Evolutionary conservation across 345 rosid species (phyloP), one percentile per base, ranked within the genome.

Genomic region (Firmiana major): DNA sequence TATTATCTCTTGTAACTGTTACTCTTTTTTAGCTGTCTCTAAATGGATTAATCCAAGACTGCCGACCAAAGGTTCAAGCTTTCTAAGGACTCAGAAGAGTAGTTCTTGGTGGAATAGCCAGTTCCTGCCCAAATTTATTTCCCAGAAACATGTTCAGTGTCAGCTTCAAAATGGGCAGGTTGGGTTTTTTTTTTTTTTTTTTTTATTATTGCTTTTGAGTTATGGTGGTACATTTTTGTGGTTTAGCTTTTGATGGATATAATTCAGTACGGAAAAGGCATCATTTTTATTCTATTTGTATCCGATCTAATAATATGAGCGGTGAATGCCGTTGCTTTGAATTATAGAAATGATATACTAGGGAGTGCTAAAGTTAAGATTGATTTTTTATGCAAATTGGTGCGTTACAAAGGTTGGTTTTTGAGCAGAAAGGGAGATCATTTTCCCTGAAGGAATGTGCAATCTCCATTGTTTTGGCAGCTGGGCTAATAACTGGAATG

Each of bases 401-500:
- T 62, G 38, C 72, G 31, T 6, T 19, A 31, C 0, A 3, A 60
- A 13, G 6, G 1, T 65, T 66, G 34, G 7, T 7, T 51, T 71
- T 34, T 71, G 12, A 55, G 87, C 90, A 92, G 97, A 87, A 84
- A 81, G 79, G 82, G 51, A 74, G 75, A 60, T 48, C 86, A 11
- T 84, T 86, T 80, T 85, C 95, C 31, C 59, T 90, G 80, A 93
- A 90, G 86, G 92, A 96, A 74, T 87, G 97, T 82, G 97, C 93
- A 9, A 73, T 96, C 76, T 93, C 98, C 9, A 55, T 92, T 70
- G 89, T 93, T 75, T 82, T 96, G 79, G 90, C 97, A 0, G 85
- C 81, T n/a, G 91, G 97, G 71, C 77, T 96, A 76, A 42, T 91
- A 42, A 82, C 94, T 0, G 88, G 90, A 51, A 82, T 76, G 24